Evolutionary conservation across 192 early-diverging fungal species (phyloP).

Genomic region (Coemansia sp.): DNA sequence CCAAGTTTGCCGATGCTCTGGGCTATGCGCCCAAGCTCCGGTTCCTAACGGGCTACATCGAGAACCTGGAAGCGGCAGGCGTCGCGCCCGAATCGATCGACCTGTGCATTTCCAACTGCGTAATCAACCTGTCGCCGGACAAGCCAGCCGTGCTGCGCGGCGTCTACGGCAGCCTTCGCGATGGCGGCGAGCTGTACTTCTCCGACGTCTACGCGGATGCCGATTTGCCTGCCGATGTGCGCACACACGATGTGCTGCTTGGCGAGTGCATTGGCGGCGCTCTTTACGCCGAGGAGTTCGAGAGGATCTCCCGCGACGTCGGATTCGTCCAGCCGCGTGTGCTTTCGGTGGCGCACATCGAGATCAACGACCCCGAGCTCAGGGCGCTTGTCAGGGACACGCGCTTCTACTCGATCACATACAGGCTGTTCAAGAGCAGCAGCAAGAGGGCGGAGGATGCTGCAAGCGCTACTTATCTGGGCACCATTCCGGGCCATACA

Average conservation of each 20-base stretch:
- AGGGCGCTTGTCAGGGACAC: slow-evolving; percentile 35
- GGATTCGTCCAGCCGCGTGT: slow-evolving; percentile 32
- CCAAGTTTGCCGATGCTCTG: slow-evolving; percentile 18
- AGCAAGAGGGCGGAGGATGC: background rate
- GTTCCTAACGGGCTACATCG: slow-evolving; percentile 43
- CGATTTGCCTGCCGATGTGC: slow-evolving; percentile 30
- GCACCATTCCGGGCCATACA: slow-evolving; percentile 16
- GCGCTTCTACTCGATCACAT: slow-evolving; percentile 45
- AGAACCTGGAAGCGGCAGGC: slow-evolving; percentile 25
- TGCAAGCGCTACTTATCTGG: slow-evolving; percentile 11
- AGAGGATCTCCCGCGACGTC: slow-evolving; percentile 25
- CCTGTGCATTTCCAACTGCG: slow-evolving; percentile 43
- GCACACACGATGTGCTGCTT: slow-evolving; percentile 40
- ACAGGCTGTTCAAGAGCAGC: slow-evolving; percentile 43
- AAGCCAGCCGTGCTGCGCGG: slow-evolving; percentile 39
- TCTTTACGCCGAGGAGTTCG: slow-evolving; percentile 45
- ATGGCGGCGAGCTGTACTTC: slow-evolving; percentile 47
- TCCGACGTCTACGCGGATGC: slow-evolving; percentile 46
- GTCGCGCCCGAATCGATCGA: slow-evolving; percentile 27
- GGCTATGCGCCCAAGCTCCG: slow-evolving; percentile 35
- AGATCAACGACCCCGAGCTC: slow-evolving; percentile 36
- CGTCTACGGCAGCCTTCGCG: slow-evolving; percentile 20
- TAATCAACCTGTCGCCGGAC: slow-evolving; percentile 43
- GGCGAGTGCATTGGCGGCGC: slow-evolving; percentile 52
- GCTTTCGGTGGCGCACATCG: slow-evolving; percentile 13